Base-by-base conservation (phyloP, 202 grass and related monocot genomes). In the Bolboschoenoplectus hybrid region DNA sequence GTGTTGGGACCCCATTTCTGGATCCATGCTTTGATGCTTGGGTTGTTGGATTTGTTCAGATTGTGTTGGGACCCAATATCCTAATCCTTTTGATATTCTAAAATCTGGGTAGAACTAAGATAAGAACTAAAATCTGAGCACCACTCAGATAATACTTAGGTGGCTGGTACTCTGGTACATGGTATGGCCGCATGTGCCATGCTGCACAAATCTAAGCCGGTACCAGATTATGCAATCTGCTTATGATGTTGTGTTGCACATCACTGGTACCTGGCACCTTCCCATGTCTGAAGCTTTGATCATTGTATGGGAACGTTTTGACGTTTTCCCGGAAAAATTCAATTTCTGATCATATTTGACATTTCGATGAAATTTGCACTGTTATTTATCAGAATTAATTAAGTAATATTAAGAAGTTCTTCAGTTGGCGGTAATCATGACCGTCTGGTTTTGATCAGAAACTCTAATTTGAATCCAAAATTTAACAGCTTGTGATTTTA, bases 1-100 rank as follows among this genome's bases (percentile, higher is more conserved):
- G 52, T 60, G 51, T 80, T 79, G 35, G 75, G 75, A 40, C 75
- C 75, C 52, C 53, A 80, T 77, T 77, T 77, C 50, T 77, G 50
- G 74, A 55, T 57, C 51, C 34, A 77, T 77, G 71, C 71, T 71
- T 71, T 16, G 13, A 43, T 70, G 63, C 64, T 67, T 71, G 40
- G 41, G 14, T 17, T 68, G 66, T 1, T 67, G 65, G 5, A 16
- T 67, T 9, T 40, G 36, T 67, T 67, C 50, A 53, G 49, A 77
- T 16, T 77, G 50, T 76, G 49, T 53, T 76, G 49, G 50, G 45
- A 49, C 7, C 20, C 3, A 10, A 11, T 45, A 9, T 71, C 8
- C 2, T 34, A 34, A 64, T 10, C 26, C 35, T 64, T 35, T 34
- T 68, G 9, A 39, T 6, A 39, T 32, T 67, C 3, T 6, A 68